Evolutionary conservation across 106 monocot genomes (phyloP), one percentile per base, ranked within the genome.

Genomic region (Acorus calamus): DNA sequence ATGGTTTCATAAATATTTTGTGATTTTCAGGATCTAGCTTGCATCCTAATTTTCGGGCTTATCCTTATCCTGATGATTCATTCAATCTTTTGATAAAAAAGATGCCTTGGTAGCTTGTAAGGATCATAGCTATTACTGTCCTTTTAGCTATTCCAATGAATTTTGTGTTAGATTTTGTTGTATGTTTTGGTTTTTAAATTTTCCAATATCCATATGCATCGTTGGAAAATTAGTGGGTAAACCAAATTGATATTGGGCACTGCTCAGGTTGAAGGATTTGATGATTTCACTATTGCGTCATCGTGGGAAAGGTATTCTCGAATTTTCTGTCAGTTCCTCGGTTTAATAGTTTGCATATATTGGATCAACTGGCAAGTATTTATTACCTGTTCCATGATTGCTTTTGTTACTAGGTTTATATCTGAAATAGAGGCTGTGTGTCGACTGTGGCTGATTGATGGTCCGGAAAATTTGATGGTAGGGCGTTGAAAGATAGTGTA

Each of bases 211-310:
- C 4, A 55, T 11, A 8, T 55, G 13, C 11, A 55, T 3, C 55
- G 0, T 11, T 11, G 13, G 55, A 6, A 10, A 55, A 55, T 11
- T 55, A 10, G 4, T 10, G 11, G 13, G 4, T n/a, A 10, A 66
- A 8, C 52, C 3, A 11, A 44, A 13, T 57, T 6, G 49, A 56
- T 3, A 50, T 50, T 52, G 41, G 63, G 45, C 53, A 42, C 5
- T 61, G 46, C 11, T 50, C 85, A 96, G 96, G 47, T 91, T 59
- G 87, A 96, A 67, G 76, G 82, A 46, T 96, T 96, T 74, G 91
- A 96, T 77, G 96, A 96, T 85, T 96, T 91, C 70, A 96, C 96
- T 1, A 70, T 96, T 64, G 96, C 96, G 50, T 96, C 96, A 67
- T 81, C 90, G 68, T 96, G 91, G 96, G 96, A 96, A 75, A 96